A percentile compares a stretch with the other conserved stretches of the same genome.
phyloP scores from a whole-genome alignment of 192 early-diverging fungal species.

The Linnemannia schmuckeri region DNA sequence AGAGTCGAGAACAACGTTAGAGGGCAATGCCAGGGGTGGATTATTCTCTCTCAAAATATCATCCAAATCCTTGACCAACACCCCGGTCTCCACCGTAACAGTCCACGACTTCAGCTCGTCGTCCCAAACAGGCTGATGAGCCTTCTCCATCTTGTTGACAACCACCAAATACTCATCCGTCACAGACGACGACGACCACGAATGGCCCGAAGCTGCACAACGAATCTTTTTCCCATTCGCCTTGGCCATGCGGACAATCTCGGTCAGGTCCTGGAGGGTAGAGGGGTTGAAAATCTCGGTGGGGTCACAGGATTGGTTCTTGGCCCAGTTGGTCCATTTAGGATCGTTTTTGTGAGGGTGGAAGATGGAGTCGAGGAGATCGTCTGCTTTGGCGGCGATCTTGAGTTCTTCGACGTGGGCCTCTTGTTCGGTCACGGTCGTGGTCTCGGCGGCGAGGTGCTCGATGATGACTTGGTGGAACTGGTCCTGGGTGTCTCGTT shows the following conservation, averaged over 20 bases:
- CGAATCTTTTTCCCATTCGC: constrained; percentile 28
- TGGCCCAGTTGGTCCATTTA: constrained; percentile 40
- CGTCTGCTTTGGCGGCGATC: background rate
- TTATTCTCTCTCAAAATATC: constrained; percentile 29
- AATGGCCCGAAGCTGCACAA: constrained; percentile 38
- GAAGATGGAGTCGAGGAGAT: background rate
- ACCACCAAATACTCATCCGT: constrained; percentile 29
- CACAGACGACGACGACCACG: constrained; percentile 29
- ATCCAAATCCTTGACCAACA: constrained; percentile 33
- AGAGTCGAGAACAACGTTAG: constrained; percentile 27
- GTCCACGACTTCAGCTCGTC: constrained; percentile 15
- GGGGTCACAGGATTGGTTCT: constrained; percentile 26
- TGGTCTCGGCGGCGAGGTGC: background rate
- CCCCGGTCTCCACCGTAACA: constrained; percentile 45
- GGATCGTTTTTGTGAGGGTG: background rate
- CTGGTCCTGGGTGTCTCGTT: background rate
- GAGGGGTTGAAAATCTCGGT: constrained; percentile 39
- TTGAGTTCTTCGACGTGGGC: background rate
- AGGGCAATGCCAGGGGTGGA: constrained; percentile 31
- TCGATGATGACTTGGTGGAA: background rate
- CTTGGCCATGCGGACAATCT: constrained; percentile 33
- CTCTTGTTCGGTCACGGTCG: background rate
- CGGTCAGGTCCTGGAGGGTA: constrained; percentile 26
- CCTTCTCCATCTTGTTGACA: constrained; percentile 26
- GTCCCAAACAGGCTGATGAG: background rate